phyloP scores from a whole-genome alignment of 2,329 filamentous ascomycete genomes.

The Exophiala spinifera region DNA sequence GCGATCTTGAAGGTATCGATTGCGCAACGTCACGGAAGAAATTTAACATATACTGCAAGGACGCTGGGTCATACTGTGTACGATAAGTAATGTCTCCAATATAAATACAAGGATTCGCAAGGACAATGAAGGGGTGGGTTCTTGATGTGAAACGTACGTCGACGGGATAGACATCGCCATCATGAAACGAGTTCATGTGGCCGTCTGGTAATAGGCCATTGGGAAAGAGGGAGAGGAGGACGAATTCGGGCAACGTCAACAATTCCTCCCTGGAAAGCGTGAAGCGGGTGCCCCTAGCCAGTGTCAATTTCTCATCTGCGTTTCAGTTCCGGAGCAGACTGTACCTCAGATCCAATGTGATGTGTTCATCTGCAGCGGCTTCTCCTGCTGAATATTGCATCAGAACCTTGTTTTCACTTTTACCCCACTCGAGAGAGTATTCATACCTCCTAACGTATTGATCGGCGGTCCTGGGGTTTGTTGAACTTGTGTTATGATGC shows the following conservation, averaged over 20 bases:
- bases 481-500: constrained; percentile 98
- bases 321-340: neutral
- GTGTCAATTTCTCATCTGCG: constrained; percentile 14
- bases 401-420: constrained; percentile 5
- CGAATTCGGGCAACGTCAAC: constrained; percentile 92
- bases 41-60: constrained; percentile 97
- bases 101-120: constrained; percentile 29
- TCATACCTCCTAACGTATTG: constrained; percentile 77
- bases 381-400: constrained; percentile 24
- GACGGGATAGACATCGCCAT: constrained; percentile 92
- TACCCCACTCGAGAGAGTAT: constrained; percentile 30
- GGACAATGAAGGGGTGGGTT: constrained; percentile 27
- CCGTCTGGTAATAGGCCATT: constrained; percentile 98
- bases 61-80: constrained; percentile 88
- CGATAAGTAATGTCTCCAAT: constrained; percentile 53
- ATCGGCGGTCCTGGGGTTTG: constrained; percentile 82
- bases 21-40: constrained; percentile 96
- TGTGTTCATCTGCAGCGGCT: constrained; percentile 30
- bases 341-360: constrained; percentile 31
- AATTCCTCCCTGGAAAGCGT: constrained; percentile 93
- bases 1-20: constrained; percentile 76
- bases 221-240: constrained; percentile 93
- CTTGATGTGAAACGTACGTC: constrained; percentile 67
- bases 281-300: constrained; percentile 78
- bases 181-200: constrained; percentile 88